A percentile compares a stretch with the other conserved stretches of the same genome.
Conservation (phyloP, 805 yeast species). For the Wickerhamiella brachini region DNA sequence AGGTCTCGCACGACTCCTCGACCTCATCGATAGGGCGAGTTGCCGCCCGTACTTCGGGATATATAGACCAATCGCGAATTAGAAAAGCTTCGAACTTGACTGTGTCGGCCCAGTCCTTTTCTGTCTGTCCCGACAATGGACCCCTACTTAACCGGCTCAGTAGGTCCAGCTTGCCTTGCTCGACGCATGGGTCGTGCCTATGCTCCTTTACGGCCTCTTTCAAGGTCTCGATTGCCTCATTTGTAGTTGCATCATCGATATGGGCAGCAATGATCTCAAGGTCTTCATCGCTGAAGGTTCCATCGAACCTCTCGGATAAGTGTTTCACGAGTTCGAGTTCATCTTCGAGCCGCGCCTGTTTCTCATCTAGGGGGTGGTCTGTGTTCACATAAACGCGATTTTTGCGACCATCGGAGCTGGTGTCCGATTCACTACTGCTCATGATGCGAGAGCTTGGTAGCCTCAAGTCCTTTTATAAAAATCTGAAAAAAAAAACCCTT, state of each 20-base stretch:
- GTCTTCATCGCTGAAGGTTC: conserved; percentile 5
- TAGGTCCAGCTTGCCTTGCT: conserved; percentile 26
- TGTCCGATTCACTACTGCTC: neutral
- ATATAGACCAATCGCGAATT: conserved; percentile 34
- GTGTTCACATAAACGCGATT: neutral
- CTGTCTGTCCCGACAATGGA: conserved; percentile 4
- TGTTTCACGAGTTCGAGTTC: neutral
- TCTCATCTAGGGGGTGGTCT: neutral
- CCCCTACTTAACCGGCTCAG: conserved; percentile 21
- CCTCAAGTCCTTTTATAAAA: too few species aligned
- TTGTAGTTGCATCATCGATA: conserved; percentile 19
- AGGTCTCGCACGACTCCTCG: conserved; percentile 32
- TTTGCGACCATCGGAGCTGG: neutral
- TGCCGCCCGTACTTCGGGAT: conserved; percentile 49
- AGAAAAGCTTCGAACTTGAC: conserved; percentile 31
- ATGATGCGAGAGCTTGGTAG: neutral
- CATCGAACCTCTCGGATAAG: neutral
- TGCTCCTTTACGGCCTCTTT: conserved; percentile 30
- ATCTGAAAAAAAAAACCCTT: too few species aligned
- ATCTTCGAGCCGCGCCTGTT: neutral
- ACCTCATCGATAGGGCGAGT: conserved; percentile 38
- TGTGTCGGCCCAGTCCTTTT: conserved; percentile 16
- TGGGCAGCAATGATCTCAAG: conserved; percentile 8
- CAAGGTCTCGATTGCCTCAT: conserved; percentile 31
- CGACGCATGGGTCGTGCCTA: conserved; percentile 35